Evolutionary conservation across 805 yeast species (phyloP).

Genomic region (Hanseniaspora jakobsenii): DNA sequence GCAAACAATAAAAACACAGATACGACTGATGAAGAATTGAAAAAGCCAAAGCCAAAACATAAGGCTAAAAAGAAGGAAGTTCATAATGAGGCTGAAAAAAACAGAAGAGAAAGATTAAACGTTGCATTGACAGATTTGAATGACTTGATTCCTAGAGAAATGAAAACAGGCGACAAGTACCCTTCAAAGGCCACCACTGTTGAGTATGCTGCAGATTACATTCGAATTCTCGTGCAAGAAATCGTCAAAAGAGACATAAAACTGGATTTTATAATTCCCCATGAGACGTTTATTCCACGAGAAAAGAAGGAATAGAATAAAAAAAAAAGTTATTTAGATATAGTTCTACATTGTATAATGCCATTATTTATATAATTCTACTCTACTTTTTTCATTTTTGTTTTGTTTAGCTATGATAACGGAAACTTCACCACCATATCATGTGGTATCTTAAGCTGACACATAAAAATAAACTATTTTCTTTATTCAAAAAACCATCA

Average conservation of each 20-base stretch:
- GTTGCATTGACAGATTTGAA: constrained; percentile 69
- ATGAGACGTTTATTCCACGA: constrained; percentile 5
- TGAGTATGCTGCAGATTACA: constrained; percentile 70
- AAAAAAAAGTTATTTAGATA: neutral
- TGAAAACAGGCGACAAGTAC: constrained; percentile 43
- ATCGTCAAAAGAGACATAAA: constrained; percentile 2
- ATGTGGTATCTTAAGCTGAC: too few relatives aligned
- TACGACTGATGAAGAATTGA: too few relatives aligned
- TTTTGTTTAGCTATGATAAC: too few relatives aligned
- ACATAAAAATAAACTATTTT: too few relatives aligned
- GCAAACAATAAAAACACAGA: too few relatives aligned
- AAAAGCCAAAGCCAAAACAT: too few relatives aligned
- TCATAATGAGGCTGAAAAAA: constrained; percentile 93
- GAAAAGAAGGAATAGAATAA: neutral
- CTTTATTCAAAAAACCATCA: too few relatives aligned
- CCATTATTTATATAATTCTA: too few relatives aligned
- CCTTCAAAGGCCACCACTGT: constrained; percentile 94
- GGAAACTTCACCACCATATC: too few relatives aligned
- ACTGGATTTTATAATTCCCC: constrained; percentile 1
- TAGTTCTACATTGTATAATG: too few relatives aligned
- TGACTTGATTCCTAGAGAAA: constrained; percentile 48
- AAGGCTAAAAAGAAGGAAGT: constrained; percentile 27
- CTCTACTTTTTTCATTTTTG: too few relatives aligned
- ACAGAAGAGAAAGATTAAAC: constrained; percentile 86
- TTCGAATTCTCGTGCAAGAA: constrained; percentile 33